Evolutionary conservation across 192 early-diverging fungal genomes (phyloP).

Genomic region (Mortierella hygrophila): DNA sequence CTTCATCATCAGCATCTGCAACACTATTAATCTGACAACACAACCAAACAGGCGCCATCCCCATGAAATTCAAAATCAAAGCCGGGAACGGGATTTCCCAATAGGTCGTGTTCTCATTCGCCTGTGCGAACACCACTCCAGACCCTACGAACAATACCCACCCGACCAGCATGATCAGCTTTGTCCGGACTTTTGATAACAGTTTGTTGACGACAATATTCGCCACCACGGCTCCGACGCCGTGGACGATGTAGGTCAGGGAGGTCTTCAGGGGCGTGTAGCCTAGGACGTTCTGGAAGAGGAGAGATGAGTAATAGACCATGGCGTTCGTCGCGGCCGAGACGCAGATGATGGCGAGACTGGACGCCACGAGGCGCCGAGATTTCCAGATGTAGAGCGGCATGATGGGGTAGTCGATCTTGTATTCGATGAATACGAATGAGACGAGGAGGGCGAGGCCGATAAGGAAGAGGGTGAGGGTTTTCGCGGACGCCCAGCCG

Average conservation of each 20-base stretch:
- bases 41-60: constrained; percentile 16
- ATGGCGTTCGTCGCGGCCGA: constrained; percentile 17
- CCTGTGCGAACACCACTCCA: not conserved
- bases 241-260: constrained; percentile 5
- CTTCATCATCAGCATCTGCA: constrained; percentile 15
- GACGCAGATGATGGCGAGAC: constrained; percentile 4
- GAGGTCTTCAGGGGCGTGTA: not conserved
- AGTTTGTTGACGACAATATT: not conserved
- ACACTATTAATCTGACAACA: constrained; percentile 17
- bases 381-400: constrained; percentile 17
- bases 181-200: not conserved
- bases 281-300: constrained; percentile 11
- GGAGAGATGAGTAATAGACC: constrained; percentile 7
- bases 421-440: constrained; percentile 5
- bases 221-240: not conserved
- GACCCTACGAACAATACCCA: constrained; percentile 13
- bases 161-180: constrained; percentile 15
- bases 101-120: not conserved
- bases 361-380: not conserved
- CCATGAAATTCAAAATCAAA: constrained; percentile 8
- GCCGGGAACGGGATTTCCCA: constrained; percentile 14
- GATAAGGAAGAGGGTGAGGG: not conserved
- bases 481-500: not conserved
- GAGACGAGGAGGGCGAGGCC: not conserved
- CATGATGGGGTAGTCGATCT: constrained; percentile 10